Percentiles rank a stretch among this genome's conserved stretches.
These are phyloP conservation scores for Trypanosoma caninum DNA, from an alignment of 208 protist species.

Conservation along the genomic window DNA sequence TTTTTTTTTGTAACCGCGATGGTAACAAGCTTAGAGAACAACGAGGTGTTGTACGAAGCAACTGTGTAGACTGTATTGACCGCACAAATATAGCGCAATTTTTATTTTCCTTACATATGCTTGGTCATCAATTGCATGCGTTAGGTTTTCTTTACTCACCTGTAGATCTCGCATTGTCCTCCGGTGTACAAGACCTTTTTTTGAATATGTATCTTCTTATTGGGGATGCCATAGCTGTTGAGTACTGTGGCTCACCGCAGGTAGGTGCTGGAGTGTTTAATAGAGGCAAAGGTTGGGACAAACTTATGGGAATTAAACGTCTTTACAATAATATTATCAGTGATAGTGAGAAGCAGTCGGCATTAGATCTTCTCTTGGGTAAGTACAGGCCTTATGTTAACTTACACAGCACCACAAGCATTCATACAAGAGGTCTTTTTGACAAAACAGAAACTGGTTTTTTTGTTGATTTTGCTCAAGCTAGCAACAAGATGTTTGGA, in stretches of 20 bases:
- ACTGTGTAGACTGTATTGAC: constrained; percentile 98
- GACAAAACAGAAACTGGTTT: no score
- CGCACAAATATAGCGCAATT: constrained; percentile 96
- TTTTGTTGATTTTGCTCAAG: no score
- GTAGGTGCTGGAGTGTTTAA: constrained; percentile 84
- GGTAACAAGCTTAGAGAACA: constrained; percentile 37
- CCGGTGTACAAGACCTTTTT: constrained; percentile 49
- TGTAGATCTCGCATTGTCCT: constrained; percentile 35
- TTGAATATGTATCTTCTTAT: constrained; percentile 80
- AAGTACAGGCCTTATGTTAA: constrained; percentile 41
- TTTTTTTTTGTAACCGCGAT: constrained; percentile 40
- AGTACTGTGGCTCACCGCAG: constrained; percentile 88
- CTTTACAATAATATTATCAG: constrained; percentile 85
- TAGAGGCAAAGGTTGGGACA: constrained; percentile 78
- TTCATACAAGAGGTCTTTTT: no score
- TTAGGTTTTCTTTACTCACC: constrained; percentile 41
- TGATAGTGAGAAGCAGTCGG: constrained; percentile 75
- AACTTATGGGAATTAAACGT: constrained; percentile 81
- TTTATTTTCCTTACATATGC: constrained; percentile 82
- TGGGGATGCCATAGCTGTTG: constrained; percentile 78
- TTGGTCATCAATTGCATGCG: constrained; percentile 60
- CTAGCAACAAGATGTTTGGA: no score
- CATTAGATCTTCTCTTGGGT: constrained; percentile 83
- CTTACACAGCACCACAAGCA: no score
- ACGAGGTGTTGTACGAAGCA: constrained; percentile 92